Base-by-base conservation (phyloP, 176 grass and related monocot genomes). In the Aegilops longissima region DNA sequence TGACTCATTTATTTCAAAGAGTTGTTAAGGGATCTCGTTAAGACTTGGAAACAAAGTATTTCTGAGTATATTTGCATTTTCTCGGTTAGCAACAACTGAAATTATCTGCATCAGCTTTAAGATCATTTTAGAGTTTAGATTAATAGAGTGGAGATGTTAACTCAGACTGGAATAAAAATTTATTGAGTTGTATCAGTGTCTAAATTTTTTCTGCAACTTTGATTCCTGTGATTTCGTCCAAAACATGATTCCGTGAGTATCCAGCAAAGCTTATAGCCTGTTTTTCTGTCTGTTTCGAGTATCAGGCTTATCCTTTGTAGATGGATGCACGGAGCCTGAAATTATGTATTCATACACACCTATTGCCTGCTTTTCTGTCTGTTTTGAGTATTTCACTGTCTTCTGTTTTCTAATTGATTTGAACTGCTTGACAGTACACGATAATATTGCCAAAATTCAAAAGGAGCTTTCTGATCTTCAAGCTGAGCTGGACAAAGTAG, bases 381-480 rank as follows among this genome's bases (percentile, higher is more conserved):
- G 11, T 79, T 69, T 80, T 79, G 47, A 81, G 49, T 38, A 87
- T 54, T 61, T 62, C 9, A 30, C 17, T 82, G 9, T 73, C 20
- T 90, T 76, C 2, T 24, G 54, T 72, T 31, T 59, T 71, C 65
- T 87, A 45, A 83, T 51, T 83, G 40, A n/a, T 82, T 79, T 71
- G n/a, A 80, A 45, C 38, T 78, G 44, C 84, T 45, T 25, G 51
- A 61, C 85, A 99, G 97, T 96, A 76, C 87, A 94, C 70, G 94
- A 96, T 83, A 93, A 91, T 49, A 68, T 99, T 84, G 21, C 54
- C 61, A 69, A 40, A 87, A 82, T 93, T 86, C 88, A 99, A 47
- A 96, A 96, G 90, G 94, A 94, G 61, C 40, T 99, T 61, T 89
- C 76, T 39, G 92, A 93, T 87, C 92, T 94, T 78, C 92, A 93